Base-by-base conservation (phyloP, 208 protist genomes). In the Leishmania major region DNA sequence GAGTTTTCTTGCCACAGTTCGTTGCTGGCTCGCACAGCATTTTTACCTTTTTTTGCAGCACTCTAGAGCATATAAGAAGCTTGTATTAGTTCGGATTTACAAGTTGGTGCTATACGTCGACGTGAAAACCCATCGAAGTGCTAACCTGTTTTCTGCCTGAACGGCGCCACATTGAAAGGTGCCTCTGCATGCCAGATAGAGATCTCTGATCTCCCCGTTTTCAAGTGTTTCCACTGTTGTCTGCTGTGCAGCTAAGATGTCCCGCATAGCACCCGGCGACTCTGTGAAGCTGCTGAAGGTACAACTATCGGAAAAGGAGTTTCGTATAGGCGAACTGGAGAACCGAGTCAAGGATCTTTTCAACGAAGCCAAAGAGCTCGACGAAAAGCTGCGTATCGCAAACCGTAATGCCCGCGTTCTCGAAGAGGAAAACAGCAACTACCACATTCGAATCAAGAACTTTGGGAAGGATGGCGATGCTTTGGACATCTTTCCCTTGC, bases 361-460 rank as follows among this genome's bases (percentile, higher is more conserved):
- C 17, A 88, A 91, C 28, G 88, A 92, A 51, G 69, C 91, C 5
- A 90, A 85, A 62, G 88, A 91, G 78, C 76, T 89, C 4, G 86
- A 93, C 70, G 89, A 93, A 22, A 96, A 96, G 83, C 86, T 96
- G 15, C 64, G 83, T 28, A 72, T 93, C 49, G 90, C 93, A 0
- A 96, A 96, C 78, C 74, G 92, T 57, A 96, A 95, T 78, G 89
- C 90, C 11, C 87, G 93, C 64, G 87, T 93, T 37, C 79, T 96
- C 2, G 91, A 96, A 64, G 93, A 96, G 45, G 93, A 96, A 79
- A 96, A 96, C 76, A 93, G 82, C 70, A 86, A 88, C 49, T 87
- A 93, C 13, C 85, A 91, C 31, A 57, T 85, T 43, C 78, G 72
- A 22, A 49, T 93, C 51, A 94, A 91, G 81, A 73, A 67, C 28